These are phyloP conservation scores for Gaillardinia entomophila DNA, from an alignment of 805 yeast species.

Conservation along the genomic window DNA sequence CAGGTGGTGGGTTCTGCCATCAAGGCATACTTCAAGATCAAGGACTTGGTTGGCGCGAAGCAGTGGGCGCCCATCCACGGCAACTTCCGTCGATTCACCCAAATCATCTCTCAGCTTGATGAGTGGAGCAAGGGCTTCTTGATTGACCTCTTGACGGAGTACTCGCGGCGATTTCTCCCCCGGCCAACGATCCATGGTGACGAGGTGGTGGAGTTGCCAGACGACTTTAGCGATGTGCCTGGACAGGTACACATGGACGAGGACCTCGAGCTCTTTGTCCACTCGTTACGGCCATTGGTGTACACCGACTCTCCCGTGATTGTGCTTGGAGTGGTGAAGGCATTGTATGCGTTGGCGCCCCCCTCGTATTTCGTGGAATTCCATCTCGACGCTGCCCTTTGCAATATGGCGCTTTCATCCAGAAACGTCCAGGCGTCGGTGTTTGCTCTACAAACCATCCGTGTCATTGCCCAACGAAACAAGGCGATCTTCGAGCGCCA, in stretches of 20 bases:
- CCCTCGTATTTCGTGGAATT: slow-evolving; percentile 44
- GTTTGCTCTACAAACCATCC: slow-evolving; percentile 43
- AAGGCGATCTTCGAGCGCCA: slow-evolving; percentile 24
- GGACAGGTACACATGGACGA: slow-evolving; percentile 39
- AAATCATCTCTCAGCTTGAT: slow-evolving; percentile 48
- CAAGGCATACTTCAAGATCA: slow-evolving; percentile 44
- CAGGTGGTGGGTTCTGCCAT: slow-evolving; percentile 69
- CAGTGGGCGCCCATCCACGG: slow-evolving; percentile 67
- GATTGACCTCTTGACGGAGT: slow-evolving; percentile 60
- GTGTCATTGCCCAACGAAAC: slow-evolving; percentile 29
- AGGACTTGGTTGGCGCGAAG: slow-evolving; percentile 34
- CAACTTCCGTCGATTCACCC: slow-evolving; percentile 55
- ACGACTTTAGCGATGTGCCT: slow-evolving; percentile 22
- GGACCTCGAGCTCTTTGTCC: slow-evolving; percentile 54
- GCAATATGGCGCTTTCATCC: slow-evolving; percentile 33
- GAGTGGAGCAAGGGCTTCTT: slow-evolving; percentile 63
- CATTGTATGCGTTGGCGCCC: slow-evolving; percentile 54
- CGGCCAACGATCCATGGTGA: slow-evolving; percentile 39
- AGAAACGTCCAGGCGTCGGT: slow-evolving; percentile 13
- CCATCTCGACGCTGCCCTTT: slow-evolving; percentile 46
- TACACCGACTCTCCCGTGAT: slow-evolving; percentile 55
- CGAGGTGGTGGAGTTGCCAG: slow-evolving; percentile 35
- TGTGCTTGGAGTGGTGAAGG: slow-evolving; percentile 52
- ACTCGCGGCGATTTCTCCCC: slow-evolving; percentile 56
- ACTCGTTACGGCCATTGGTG: slow-evolving; percentile 40